These are phyloP conservation scores for Phalaenopsis equestris DNA, from an alignment of 106 monocot genomes.

Conservation along the genomic window DNA sequence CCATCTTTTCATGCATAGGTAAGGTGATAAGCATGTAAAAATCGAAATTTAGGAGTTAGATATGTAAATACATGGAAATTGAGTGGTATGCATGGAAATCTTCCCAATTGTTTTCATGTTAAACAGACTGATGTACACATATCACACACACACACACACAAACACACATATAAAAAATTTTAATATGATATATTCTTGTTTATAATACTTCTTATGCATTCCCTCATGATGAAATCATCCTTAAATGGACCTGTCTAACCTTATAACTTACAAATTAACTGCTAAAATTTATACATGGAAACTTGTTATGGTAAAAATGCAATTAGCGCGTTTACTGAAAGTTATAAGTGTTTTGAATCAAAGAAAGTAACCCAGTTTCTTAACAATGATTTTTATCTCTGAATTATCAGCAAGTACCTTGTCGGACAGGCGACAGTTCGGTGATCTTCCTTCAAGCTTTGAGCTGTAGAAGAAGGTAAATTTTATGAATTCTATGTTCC, in stretches of 20 bases:
- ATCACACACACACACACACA: neutral
- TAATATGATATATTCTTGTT: neutral
- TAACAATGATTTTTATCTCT: neutral
- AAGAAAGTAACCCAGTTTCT: neutral
- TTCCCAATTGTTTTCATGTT: no score
- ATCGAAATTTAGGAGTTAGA: no score
- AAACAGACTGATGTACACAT: neutral
- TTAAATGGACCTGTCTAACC: neutral
- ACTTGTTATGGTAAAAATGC: neutral
- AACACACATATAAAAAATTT: neutral
- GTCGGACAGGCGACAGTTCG: constrained; percentile 72
- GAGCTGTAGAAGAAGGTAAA: constrained; percentile 36
- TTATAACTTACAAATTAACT: neutral
- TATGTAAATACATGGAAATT: no score
- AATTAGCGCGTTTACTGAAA: neutral
- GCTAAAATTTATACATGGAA: neutral
- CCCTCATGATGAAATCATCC: neutral
- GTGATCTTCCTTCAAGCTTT: constrained; percentile 84
- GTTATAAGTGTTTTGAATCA: neutral
- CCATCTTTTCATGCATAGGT: no score
- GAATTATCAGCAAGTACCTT: constrained; percentile 42
- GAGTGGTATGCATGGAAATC: no score
- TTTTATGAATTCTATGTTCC: neutral
- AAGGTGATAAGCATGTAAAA: no score
- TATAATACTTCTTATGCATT: neutral